Evolutionary conservation across 176 grass and related monocot genomes (phyloP).

Genomic region (Triticum monococcum): DNA sequence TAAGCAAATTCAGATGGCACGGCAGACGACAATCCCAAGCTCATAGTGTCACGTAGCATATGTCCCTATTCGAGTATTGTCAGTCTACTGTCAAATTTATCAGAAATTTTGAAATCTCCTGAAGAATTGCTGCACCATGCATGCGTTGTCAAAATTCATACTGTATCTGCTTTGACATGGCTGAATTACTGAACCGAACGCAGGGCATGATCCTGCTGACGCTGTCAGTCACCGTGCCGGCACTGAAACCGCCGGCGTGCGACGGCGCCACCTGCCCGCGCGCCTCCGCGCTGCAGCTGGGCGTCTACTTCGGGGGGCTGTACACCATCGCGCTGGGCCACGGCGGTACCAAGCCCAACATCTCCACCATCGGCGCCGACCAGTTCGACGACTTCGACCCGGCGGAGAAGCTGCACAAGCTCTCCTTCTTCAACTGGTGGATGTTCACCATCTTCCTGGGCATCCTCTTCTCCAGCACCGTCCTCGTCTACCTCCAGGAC

Average conservation of each 20-base stretch:
- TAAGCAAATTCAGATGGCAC: too few species aligned
- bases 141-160: background rate
- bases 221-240: conserved; percentile 60
- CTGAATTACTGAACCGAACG: background rate
- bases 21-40: too few species aligned
- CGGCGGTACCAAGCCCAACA: conserved; percentile 84
- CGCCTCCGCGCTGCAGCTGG: conserved; percentile 50
- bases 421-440: conserved; percentile 99
- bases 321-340: conserved; percentile 81
- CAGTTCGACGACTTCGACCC: conserved; percentile 88
- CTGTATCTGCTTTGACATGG: background rate
- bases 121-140: background rate
- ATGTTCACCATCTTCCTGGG: conserved; percentile 78
- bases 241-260: conserved; percentile 65
- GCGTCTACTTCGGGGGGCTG: conserved; percentile 65
- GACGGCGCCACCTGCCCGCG: conserved; percentile 32
- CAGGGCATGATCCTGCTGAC: conserved; percentile 85
- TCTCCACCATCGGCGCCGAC: conserved; percentile 90
- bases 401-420: conserved; percentile 64
- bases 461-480: conserved; percentile 73
- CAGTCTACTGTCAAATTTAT: background rate
- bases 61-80: too few species aligned
- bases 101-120: background rate
- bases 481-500: conserved; percentile 93
- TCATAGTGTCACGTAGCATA: too few species aligned